phyloP scores from a whole-genome alignment of 192 early-diverging fungal species.

The Rhizophagus clarus region DNA sequence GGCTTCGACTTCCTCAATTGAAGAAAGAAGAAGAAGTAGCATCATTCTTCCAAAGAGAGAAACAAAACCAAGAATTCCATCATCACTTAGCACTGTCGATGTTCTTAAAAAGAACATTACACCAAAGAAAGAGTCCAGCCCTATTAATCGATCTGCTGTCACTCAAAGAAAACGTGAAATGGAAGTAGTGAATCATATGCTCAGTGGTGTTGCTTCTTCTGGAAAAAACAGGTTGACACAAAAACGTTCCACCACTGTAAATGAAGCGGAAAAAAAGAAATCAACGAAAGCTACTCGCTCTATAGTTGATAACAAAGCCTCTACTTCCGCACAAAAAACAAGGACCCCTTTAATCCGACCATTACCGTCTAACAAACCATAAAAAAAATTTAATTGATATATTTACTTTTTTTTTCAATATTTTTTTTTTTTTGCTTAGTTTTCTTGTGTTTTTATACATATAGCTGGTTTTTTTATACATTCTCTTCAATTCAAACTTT shows the following conservation, averaged over 20 bases:
- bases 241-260: background rate
- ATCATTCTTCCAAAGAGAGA: background rate
- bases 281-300: background rate
- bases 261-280: background rate
- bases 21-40: background rate
- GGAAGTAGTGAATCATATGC: conserved; percentile 16
- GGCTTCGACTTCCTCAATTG: background rate
- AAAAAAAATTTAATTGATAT: background rate
- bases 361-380: conserved; percentile 26
- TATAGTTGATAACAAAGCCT: background rate
- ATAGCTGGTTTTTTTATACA: conserved; percentile 1
- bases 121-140: conserved; percentile 25
- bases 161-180: conserved; percentile 25
- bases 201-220: conserved; percentile 19
- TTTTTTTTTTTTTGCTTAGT: background rate
- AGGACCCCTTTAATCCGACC: conserved; percentile 26
- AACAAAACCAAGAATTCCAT: background rate
- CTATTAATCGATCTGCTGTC: conserved; percentile 32
- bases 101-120: conserved; percentile 14
- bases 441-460: background rate
- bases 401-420: background rate
- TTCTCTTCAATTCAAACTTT: background rate
- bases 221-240: conserved; percentile 6
- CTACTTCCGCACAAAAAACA: background rate
- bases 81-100: background rate